A percentile compares a stretch with the other conserved stretches of the same genome.
Evolutionary conservation across 139 green algal species (phyloP).

Genomic region (Volvox reticuliferus): DNA sequence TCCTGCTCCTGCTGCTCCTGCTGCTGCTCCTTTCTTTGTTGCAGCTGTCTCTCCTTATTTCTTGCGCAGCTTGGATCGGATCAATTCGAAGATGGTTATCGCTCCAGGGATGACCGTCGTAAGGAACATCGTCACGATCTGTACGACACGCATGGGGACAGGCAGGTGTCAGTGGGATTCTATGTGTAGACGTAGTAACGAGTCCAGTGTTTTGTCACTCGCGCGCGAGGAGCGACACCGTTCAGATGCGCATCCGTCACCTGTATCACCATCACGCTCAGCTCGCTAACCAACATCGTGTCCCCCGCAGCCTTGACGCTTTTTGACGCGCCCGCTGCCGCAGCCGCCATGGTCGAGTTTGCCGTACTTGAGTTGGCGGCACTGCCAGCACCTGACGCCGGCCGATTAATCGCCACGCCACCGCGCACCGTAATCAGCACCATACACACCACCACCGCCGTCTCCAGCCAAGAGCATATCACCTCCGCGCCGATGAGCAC

Average conservation of each 20-base stretch:
- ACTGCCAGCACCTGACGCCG: no score
- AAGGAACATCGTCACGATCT: constrained; percentile 10
- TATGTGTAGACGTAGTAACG: no score
- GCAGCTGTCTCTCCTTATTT: not conserved
- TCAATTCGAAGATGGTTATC: not conserved
- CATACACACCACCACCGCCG: constrained; percentile 1
- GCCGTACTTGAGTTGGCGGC: no score
- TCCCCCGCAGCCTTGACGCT: constrained; percentile 2
- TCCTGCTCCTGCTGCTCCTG: not conserved
- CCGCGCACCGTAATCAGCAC: not conserved
- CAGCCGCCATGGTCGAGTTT: not conserved
- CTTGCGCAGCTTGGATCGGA: not conserved
- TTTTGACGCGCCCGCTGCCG: not conserved
- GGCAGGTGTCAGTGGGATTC: no score
- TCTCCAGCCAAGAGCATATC: constrained; percentile 27
- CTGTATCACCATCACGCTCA: constrained; percentile 2
- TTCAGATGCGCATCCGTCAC: not conserved
- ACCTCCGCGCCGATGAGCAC: constrained; percentile 29
- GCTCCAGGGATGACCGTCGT: not conserved
- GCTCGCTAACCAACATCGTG: constrained; percentile 31
- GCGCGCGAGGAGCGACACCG: no score
- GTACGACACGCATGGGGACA: not conserved
- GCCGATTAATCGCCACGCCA: no score
- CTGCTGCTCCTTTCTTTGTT: not conserved
- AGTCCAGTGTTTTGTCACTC: no score